phyloP scores from a whole-genome alignment of 2,329 filamentous ascomycete species.

The Aspergillus arachidicola region DNA sequence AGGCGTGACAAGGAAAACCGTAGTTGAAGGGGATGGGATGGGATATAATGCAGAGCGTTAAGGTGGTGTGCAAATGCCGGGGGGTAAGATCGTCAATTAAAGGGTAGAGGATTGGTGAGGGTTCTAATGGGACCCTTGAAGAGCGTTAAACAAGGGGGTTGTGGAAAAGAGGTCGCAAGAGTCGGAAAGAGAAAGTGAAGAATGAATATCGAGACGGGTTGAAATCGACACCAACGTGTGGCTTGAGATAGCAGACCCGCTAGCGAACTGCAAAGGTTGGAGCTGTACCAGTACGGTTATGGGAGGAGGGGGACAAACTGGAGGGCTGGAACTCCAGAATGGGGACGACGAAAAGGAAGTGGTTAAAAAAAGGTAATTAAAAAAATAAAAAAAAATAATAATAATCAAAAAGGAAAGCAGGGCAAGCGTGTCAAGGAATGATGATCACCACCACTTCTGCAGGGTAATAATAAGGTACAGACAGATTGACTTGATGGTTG shows the following conservation, averaged over 20 bases:
- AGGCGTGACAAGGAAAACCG: conserved; percentile 6
- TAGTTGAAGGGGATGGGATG: neutral
- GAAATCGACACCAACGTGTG: conserved; percentile 29
- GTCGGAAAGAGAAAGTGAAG: conserved; percentile 11
- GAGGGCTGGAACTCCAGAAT: conserved; percentile 2
- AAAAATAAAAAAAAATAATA: neutral
- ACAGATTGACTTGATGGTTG: neutral
- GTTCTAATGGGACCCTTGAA: conserved; percentile 16
- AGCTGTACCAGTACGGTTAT: conserved; percentile 8
- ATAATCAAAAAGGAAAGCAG: neutral
- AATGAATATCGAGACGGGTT: conserved; percentile 21
- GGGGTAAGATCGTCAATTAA: conserved; percentile 19
- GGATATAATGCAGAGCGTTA: neutral
- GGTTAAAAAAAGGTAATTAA: conserved; percentile 5
- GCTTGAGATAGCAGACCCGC: conserved; percentile 29
- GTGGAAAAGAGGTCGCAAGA: conserved; percentile 13
- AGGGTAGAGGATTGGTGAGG: conserved; percentile 14
- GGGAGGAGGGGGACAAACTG: conserved; percentile 3
- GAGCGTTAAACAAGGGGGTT: conserved; percentile 2
- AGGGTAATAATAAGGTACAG: neutral
- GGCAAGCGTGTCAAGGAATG: neutral
- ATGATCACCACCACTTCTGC: conserved; percentile 1
- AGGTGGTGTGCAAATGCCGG: conserved; percentile 12
- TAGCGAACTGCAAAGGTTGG: conserved; percentile 22
- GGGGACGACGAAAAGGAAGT: neutral